Conservation (phyloP, 371 early-diverging fungal genomes). For the Cokeromyces recurvatus region DNA sequence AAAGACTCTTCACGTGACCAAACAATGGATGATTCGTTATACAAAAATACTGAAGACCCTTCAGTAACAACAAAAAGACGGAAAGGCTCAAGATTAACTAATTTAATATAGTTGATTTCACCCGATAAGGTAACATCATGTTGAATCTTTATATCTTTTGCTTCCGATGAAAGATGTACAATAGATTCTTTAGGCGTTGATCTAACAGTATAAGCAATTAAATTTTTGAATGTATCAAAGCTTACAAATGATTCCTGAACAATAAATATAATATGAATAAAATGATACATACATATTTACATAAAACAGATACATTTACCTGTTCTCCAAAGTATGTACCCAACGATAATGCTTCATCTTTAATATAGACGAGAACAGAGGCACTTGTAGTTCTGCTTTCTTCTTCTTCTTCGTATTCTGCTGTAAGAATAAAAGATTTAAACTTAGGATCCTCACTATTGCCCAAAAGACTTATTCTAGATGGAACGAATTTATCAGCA, state of each 20-base stretch:
- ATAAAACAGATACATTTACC: no score
- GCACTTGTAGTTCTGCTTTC: constrained; percentile 2
- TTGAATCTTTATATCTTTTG: constrained; percentile 11
- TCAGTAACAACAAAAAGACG: constrained; percentile 44
- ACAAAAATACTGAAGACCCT: constrained; percentile 56
- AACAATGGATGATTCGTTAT: constrained; percentile 29
- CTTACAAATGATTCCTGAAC: constrained; percentile 14
- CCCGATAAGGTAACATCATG: constrained; percentile 44
- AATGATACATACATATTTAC: no score
- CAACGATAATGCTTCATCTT: constrained; percentile 8
- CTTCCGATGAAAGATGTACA: constrained; percentile 6
- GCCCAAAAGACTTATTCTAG: constrained; percentile 10
- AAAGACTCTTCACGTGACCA: constrained; percentile 90
- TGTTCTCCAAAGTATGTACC: constrained; percentile 21
- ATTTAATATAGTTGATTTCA: constrained; percentile 25
- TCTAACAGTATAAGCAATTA: constrained; percentile 7
- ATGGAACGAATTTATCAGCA: constrained; percentile 8
- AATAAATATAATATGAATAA: no score
- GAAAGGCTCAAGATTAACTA: constrained; percentile 18
- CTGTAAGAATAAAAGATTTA: constrained; percentile 5
- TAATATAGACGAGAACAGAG: constrained; percentile 17
- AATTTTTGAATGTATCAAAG: constrained; percentile 13
- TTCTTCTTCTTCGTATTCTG: constrained; percentile 9
- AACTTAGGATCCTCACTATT: background rate
- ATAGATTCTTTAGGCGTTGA: constrained; percentile 6